Evolutionary conservation across 176 grass and related monocot species (phyloP), one percentile per base, ranked within the genome.

Genomic region (Musa itinerans): DNA sequence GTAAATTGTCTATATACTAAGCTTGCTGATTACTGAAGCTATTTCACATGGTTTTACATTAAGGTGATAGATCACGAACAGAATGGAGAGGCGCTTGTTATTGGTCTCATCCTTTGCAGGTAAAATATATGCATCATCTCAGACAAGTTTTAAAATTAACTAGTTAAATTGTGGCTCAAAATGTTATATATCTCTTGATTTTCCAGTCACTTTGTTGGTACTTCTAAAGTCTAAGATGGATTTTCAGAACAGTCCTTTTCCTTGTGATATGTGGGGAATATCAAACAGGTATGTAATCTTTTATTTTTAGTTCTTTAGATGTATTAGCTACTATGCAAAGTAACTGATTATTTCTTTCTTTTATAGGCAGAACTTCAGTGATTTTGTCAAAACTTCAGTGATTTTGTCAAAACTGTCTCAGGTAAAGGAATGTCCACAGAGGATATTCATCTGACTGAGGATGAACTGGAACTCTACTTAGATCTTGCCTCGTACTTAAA

Each of bases 61-160:
- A 52, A 98, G 95, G 91, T 98, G 84, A 86, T 93, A 87, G 95
- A 98, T 81, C 86, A 76, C 56, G 75, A 78, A n/a, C 90, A 83
- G 65, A 93, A 91, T 87, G 90, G 88, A 14, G 95, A 98, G 73
- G 80, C 86, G 51, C 79, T 87, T 86, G 88, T 93, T 23, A 89
- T 98, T 76, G 95, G 95, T 84, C 84, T 98, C 25, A 93, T 98
- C 86, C 90, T 98, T 83, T 84, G 95, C 61, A 93, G 95, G 95
- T 93, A 91, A 27, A 27, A 27, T 71, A 9, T 64, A 9, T 70
- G 29, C 43, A 20, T n/a, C 68, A 51, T 27, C 68, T 50, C 68
- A 70, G 11, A 17, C 16, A 70, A 50, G 43, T 16, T n/a, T n/a
- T 70, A 50, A 49, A 70, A 2, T 27, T 27, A 73, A 64, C 14